A percentile compares a stretch with the other conserved stretches of the same genome.
Evolutionary conservation across 495 filamentous ascomycete genomes (phyloP).

Genomic region (Sordaria brevicollis): DNA sequence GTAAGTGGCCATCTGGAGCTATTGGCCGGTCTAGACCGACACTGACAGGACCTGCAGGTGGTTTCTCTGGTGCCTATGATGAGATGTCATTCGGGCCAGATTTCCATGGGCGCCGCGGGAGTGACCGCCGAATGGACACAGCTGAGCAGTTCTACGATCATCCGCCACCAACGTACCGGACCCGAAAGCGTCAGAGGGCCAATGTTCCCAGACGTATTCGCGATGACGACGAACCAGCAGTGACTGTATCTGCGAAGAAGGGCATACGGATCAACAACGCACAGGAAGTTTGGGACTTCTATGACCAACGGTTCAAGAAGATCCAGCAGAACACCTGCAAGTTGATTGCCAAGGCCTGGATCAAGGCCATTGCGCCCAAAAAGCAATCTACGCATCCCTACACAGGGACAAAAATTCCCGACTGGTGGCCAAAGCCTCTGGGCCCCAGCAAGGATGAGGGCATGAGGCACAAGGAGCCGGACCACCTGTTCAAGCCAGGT

Average conservation of each 20-base stretch:
- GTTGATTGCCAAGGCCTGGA: conserved; percentile 65
- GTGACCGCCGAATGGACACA: conserved; percentile 7
- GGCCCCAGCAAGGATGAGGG: conserved; percentile 23
- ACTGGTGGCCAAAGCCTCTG: conserved; percentile 70
- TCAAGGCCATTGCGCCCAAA: conserved; percentile 73
- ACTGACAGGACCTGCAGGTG: not conserved
- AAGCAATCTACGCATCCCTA: conserved; percentile 83
- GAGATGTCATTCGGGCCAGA: not conserved
- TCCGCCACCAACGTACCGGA: conserved; percentile 5
- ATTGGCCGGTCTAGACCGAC: not conserved
- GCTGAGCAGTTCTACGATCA: conserved; percentile 4
- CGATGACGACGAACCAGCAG: conserved; percentile 17
- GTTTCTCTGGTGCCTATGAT: not conserved
- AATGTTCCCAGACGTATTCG: conserved; percentile 14
- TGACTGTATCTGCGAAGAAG: conserved; percentile 14
- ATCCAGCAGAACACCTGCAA: conserved; percentile 69
- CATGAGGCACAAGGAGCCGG: conserved; percentile 69
- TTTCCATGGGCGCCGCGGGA: conserved; percentile 1
- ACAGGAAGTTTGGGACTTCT: conserved; percentile 49
- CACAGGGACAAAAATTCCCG: conserved; percentile 56
- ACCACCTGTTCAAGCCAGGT: conserved; percentile 74
- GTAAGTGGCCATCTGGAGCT: conserved; percentile 1
- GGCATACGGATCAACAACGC: conserved; percentile 47
- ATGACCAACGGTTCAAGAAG: conserved; percentile 51
- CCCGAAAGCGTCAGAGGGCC: conserved; percentile 26